Conservation (phyloP, 2,329 filamentous ascomycete genomes). For the Diaporthe sp. region DNA sequence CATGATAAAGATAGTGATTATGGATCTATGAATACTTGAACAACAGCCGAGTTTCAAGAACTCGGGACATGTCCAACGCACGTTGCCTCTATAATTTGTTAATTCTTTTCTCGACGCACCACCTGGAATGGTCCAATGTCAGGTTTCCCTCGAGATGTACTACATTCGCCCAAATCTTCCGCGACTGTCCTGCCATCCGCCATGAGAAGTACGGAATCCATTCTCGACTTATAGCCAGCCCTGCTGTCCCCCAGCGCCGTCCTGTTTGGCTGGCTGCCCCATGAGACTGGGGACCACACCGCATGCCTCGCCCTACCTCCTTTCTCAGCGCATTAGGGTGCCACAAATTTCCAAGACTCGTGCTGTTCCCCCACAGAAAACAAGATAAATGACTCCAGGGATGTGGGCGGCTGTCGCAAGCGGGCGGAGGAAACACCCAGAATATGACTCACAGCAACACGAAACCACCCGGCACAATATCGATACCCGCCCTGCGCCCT, state of each 20-base stretch:
- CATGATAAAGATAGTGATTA: not conserved
- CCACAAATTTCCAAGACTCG: not conserved
- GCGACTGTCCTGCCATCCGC: not conserved
- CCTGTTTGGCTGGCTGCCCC: not conserved
- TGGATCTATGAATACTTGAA: not conserved
- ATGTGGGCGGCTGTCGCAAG: not conserved
- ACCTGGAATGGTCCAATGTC: not conserved
- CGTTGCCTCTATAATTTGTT: not conserved
- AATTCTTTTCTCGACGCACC: not conserved
- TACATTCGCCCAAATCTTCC: not conserved
- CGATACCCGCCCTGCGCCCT: not conserved
- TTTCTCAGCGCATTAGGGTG: not conserved
- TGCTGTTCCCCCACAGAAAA: not conserved
- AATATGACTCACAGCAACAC: conserved; percentile 6
- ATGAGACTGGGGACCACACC: not conserved
- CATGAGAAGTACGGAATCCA: not conserved
- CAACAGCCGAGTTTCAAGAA: not conserved
- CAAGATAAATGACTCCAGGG: not conserved
- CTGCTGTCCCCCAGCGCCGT: not conserved
- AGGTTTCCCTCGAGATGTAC: not conserved
- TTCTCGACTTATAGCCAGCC: no score
- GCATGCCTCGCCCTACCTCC: not conserved
- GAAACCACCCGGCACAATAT: not conserved
- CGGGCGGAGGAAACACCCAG: not conserved
- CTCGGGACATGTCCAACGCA: not conserved